Base-by-base conservation (phyloP, 2,329 filamentous ascomycete species). In the Sporothrix brasiliensis region DNA sequence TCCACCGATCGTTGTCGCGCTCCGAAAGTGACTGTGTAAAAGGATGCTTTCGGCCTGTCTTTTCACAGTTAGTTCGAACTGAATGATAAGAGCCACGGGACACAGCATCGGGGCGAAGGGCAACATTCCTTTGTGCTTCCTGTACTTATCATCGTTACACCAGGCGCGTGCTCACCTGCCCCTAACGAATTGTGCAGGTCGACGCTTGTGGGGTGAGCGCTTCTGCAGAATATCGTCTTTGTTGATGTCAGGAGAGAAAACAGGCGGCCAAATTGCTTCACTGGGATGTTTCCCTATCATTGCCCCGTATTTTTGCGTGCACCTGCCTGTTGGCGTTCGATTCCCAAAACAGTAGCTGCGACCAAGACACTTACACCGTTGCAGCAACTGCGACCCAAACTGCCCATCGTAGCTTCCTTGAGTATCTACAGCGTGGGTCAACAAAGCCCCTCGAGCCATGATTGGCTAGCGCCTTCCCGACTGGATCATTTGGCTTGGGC, bases 311-410 rank as follows among this genome's bases (percentile, higher is more conserved):
- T 44, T 7, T 16, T 44, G 14, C 41, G 41, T 30, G n/a, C 13
- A 58, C 11, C 14, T 30, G 52, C 24, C 6, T 30, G 52, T 54
- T 54, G 21, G 5, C 24, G 13, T 13, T 16, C 4, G 4, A 44
- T 61, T 61, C 39, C 58, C 21, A 47, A 63, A 27, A 5, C 13
- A 21, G 58, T 63, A 47, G 58, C 21, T 63, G 58, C 39, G 58
- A 63, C 41, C 21, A 24, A 63, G 58, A 54, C 39, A 63, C 58
- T 47, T 63, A 63, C 39, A 63, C 39, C 2, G 11, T n/a, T 63
- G 21, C n/a, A 47, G 58, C 16, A 63, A 27, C 58, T 47, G 58
- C 58, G 58, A 63, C 58, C 39, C n/a, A 16, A 39, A 27, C 13
- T 63, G 39, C 27, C n/a, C 21, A 19, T 47, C 58, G 58, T 21